phyloP scores from a whole-genome alignment of 116 monocot genomes.

The Zostera marina region DNA sequence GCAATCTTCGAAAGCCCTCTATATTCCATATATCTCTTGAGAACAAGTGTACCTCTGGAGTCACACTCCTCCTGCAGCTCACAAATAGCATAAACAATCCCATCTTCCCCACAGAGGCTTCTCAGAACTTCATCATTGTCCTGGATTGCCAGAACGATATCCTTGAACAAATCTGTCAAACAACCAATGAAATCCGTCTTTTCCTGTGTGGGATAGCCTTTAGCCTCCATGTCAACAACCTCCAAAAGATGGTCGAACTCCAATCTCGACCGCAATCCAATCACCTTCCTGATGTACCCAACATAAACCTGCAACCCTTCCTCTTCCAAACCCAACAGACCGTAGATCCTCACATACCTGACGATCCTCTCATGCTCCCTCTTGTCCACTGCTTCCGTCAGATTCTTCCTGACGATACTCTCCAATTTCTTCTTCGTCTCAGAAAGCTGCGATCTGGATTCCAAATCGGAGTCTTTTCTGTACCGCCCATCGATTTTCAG shows the following conservation, averaged over 20 bases:
- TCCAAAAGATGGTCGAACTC: slow-evolving; percentile 76
- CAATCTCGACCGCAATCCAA: slow-evolving; percentile 49
- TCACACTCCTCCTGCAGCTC: slow-evolving; percentile 96
- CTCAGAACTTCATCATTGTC: slow-evolving; percentile 78
- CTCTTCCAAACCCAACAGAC: slow-evolving; percentile 52
- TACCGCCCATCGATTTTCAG: slow-evolving; percentile 58
- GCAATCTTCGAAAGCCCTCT: slow-evolving; percentile 40
- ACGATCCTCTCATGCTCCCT: slow-evolving; percentile 65
- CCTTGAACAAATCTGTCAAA: slow-evolving; percentile 76
- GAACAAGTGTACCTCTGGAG: slow-evolving; percentile 61
- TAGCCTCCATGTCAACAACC: slow-evolving; percentile 16
- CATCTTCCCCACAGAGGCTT: slow-evolving; percentile 74
- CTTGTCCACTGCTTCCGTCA: slow-evolving; percentile 46
- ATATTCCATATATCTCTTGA: slow-evolving; percentile 72
- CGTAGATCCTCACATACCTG: slow-evolving; percentile 52
- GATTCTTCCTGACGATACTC: slow-evolving; percentile 31
- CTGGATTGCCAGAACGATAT: slow-evolving; percentile 79
- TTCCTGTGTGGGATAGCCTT: slow-evolving; percentile 7
- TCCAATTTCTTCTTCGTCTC: slow-evolving; percentile 51
- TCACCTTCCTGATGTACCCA: slow-evolving; percentile 60
- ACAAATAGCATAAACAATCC: slow-evolving; percentile 68
- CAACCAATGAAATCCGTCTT: slow-evolving; percentile 53
- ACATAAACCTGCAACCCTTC: slow-evolving; percentile 87
- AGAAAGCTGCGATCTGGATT: slow-evolving; percentile 49
- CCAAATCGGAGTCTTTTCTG: slow-evolving; percentile 20